A percentile compares a stretch with the other conserved stretches of the same genome.
phyloP scores from a whole-genome alignment of 148 eudicot genomes.

The Polygonum maritimum region DNA sequence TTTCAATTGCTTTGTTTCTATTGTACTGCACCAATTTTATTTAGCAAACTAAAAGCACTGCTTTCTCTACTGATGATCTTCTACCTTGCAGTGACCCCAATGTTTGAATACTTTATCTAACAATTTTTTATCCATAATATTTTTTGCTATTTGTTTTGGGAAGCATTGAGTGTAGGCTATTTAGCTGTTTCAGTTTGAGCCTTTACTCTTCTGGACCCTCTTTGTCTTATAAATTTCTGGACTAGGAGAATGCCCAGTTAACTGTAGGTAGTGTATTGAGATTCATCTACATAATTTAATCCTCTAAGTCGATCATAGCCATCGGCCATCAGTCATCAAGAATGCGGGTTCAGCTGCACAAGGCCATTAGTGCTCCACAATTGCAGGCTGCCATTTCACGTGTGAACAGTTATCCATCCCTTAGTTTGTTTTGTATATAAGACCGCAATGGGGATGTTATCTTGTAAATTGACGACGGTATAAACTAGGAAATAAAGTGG shows the following conservation, averaged over 20 bases:
- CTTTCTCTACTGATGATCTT: not conserved
- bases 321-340: not conserved
- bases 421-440: not conserved
- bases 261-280: not conserved
- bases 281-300: not conserved
- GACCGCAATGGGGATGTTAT: not conserved
- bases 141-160: not conserved
- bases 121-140: not conserved
- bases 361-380: not conserved
- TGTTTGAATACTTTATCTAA: not conserved
- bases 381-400: not conserved
- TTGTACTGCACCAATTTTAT: not conserved
- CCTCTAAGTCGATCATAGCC: not conserved
- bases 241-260: not conserved
- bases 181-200: not conserved
- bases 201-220: not conserved
- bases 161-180: not conserved
- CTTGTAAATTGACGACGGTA: not conserved
- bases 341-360: not conserved
- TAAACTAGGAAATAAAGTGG: not conserved
- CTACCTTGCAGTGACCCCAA: not conserved
- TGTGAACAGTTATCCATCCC: not conserved
- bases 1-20: not conserved
- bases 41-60: not conserved
- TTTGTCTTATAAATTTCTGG: not conserved